Evolutionary conservation across 163 green algal species (phyloP), one percentile per base, ranked within the genome.

Genomic region (Volvox carteri): DNA sequence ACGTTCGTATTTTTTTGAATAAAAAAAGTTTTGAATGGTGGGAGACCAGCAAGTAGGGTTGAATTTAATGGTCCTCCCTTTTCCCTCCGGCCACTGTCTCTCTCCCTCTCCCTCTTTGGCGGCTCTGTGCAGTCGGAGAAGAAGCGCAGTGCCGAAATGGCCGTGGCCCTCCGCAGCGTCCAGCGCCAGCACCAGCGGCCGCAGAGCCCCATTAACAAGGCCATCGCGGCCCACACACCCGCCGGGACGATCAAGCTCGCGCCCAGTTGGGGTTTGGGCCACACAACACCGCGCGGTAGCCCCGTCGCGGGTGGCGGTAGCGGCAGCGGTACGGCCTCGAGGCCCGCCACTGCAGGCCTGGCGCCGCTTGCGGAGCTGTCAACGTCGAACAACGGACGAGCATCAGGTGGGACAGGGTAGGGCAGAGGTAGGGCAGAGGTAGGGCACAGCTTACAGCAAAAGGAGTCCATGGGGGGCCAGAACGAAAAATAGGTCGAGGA

Each of bases 61-160:
- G n/a, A n/a, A n/a, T n/a, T n/a, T n/a, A n/a, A n/a, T n/a, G n/a
- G n/a, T n/a, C 68, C 35, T 77, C 35, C 35, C 68, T 52, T 30
- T n/a, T 50, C 19, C 30, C 74, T 18, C 74, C 25, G 12, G 4
- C 67, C 46, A 7, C 48, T 56, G 54, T 23, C 42, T 42, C 62
- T n/a, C 8, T 6, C 30, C 44, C 35, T 74, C 37, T 9, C 44
- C 19, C 30, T 5, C 35, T 39, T 25, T 18, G 25, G 54, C 54
- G 5, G 54, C 54, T 23, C 54, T 65, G 25, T 65, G 54, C 80
- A 87, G 83, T 28, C 48, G 19, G 84, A 92, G 72, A 89, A 89
- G 84, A 89, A 86, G 78, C 89, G 85, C 46, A 89, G 41, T 70
- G 25, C 52, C 5, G 89, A 92, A 21, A 92, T 92, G 89, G 56